phyloP scores from a whole-genome alignment of 2,329 filamentous ascomycete species.

The Magnaporthales sp. region DNA sequence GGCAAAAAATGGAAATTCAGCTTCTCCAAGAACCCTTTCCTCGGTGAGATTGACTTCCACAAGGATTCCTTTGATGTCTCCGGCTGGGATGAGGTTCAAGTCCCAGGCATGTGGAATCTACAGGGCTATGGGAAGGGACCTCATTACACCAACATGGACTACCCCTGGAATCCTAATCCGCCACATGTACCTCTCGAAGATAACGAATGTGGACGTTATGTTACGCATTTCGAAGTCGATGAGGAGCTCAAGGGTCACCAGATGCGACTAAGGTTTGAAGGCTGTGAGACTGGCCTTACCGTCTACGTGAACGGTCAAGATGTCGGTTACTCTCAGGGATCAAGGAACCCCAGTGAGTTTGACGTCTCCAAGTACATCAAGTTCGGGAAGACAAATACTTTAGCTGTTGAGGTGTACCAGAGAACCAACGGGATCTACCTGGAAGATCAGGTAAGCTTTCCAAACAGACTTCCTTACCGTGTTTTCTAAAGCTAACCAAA shows the following conservation, averaged over 20 bases:
- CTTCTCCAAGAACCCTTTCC: constrained; percentile 34
- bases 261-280: constrained; percentile 59
- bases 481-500: neutral
- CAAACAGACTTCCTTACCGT: neutral
- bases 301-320: constrained; percentile 59
- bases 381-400: constrained; percentile 35
- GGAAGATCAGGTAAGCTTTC: constrained; percentile 44
- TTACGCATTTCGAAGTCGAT: constrained; percentile 44
- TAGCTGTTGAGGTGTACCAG: constrained; percentile 62
- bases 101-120: constrained; percentile 65
- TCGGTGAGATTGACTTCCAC: constrained; percentile 33
- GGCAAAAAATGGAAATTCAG: constrained; percentile 39
- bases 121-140: constrained; percentile 56
- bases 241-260: constrained; percentile 36
- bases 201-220: constrained; percentile 55
- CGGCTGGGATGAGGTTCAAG: constrained; percentile 42
- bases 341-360: constrained; percentile 63
- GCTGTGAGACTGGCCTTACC: constrained; percentile 62
- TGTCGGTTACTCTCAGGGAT: constrained; percentile 64
- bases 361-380: constrained; percentile 45
- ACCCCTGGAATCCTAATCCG: constrained; percentile 58
- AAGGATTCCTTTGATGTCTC: constrained; percentile 24
- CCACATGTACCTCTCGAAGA: constrained; percentile 56
- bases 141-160: constrained; percentile 63
- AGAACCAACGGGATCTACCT: constrained; percentile 63